Percentiles rank a stretch among this genome's conserved stretches.
Conservation (phyloP, 2,329 filamentous ascomycete species). For the Cladorrhinum sp. region DNA sequence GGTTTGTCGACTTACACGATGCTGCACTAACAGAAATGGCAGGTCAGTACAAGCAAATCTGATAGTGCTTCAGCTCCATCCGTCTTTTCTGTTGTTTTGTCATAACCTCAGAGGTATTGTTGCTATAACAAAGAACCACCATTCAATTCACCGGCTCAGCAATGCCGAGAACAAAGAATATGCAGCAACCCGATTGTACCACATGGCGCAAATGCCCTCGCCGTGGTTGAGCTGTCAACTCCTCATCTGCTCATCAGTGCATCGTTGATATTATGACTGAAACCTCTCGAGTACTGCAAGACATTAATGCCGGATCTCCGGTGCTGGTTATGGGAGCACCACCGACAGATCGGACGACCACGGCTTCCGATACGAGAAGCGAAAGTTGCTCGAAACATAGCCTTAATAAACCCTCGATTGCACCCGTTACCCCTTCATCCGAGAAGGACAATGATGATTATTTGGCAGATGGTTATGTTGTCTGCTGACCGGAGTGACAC, state of each 20-base stretch:
- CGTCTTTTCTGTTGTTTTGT: background rate
- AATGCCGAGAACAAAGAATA: background rate
- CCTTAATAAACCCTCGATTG: background rate
- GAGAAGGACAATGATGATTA: background rate
- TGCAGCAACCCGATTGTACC: background rate
- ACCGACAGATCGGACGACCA: background rate
- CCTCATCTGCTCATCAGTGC: too few species aligned
- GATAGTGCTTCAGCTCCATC: background rate
- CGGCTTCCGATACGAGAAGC: background rate
- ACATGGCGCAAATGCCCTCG: background rate
- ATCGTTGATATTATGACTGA: background rate
- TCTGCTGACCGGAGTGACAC: background rate
- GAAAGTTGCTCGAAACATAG: background rate
- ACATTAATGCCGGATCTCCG: background rate
- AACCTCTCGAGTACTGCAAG: background rate
- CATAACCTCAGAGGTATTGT: background rate
- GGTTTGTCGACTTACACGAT: background rate
- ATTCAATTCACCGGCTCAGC: background rate
- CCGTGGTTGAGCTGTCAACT: background rate
- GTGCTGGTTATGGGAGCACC: background rate
- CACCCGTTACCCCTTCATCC: background rate
- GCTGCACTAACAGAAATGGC: background rate
- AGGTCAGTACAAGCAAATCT: background rate
- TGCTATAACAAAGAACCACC: background rate
- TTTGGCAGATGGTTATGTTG: background rate